A percentile compares a stretch with the other conserved stretches of the same genome.
Evolutionary conservation across 352 stramenopile genomes (phyloP).

Genomic region (Phytopythium cucurbitacearum): DNA sequence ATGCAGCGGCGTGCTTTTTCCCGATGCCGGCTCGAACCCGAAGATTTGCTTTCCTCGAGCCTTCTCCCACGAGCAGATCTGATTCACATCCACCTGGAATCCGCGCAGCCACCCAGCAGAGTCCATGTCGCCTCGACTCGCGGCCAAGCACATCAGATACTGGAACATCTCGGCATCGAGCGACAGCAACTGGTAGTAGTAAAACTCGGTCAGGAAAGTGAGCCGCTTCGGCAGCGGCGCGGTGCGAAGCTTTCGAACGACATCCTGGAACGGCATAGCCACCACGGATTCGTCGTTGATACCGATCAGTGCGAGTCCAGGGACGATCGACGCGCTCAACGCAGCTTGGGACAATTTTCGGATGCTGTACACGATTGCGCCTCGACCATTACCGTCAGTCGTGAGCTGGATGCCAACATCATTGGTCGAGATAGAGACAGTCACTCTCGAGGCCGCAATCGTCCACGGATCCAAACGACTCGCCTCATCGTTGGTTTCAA

Average conservation of each 20-base stretch:
- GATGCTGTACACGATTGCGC: constrained; percentile 70
- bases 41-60: constrained; percentile 66
- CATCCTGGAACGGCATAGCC: constrained; percentile 75
- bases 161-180: constrained; percentile 77
- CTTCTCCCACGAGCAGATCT: constrained; percentile 66
- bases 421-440: constrained; percentile 77
- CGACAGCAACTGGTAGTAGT: constrained; percentile 79
- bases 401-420: constrained; percentile 84
- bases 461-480: constrained; percentile 39
- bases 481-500: constrained; percentile 31
- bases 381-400: constrained; percentile 69
- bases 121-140: constrained; percentile 62
- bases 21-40: constrained; percentile 53
- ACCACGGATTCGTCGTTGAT: constrained; percentile 84
- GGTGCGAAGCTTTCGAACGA: constrained; percentile 52
- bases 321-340: constrained; percentile 58
- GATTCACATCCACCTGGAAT: constrained; percentile 57
- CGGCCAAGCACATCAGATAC: constrained; percentile 71
- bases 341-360: constrained; percentile 80
- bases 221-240: constrained; percentile 73
- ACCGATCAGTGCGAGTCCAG: constrained; percentile 70
- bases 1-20: constrained; percentile 56
- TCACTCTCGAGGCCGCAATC: constrained; percentile 50
- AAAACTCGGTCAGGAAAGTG: constrained; percentile 82
- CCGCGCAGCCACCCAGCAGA: constrained; percentile 54